phyloP scores from a whole-genome alignment of 1,284 basidiomycete species.

The Pascua sp. region DNA sequence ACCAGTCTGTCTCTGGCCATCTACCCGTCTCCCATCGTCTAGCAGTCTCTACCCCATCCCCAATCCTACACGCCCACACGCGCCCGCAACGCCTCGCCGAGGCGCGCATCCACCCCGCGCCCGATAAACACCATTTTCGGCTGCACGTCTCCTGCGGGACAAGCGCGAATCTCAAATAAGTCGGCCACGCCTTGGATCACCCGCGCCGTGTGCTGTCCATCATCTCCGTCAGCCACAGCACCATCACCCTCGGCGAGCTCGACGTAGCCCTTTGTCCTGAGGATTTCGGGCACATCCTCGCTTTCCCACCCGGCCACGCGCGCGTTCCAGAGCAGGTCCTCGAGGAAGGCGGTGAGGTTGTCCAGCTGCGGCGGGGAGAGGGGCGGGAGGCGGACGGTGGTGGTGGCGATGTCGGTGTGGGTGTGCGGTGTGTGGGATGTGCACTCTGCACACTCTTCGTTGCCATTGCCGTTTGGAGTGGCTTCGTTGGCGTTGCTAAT shows the following conservation, averaged over 20 bases:
- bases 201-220: constrained; percentile 58
- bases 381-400: constrained; percentile 63
- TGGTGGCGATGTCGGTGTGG: constrained; percentile 60
- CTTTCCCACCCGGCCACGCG: constrained; percentile 14
- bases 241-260: constrained; percentile 56
- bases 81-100: constrained; percentile 16
- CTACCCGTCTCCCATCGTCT: no score
- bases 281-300: constrained; percentile 52
- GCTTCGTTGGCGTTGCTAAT: constrained; percentile 3
- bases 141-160: constrained; percentile 16
- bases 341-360: constrained; percentile 70
- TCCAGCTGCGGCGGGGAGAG: constrained; percentile 35
- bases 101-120: constrained; percentile 59
- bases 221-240: constrained; percentile 62
- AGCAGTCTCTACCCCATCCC: not conserved
- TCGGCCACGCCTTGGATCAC: constrained; percentile 82
- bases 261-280: constrained; percentile 81
- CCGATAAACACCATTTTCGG: constrained; percentile 78
- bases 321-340: constrained; percentile 70
- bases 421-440: constrained; percentile 14
- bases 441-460: not conserved
- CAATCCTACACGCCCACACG: constrained; percentile 7
- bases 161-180: constrained; percentile 66
- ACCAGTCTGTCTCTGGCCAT: no score
- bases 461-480: not conserved